Conservation (phyloP, 2,329 filamentous ascomycete species). For the Beauveria medogensis region DNA sequence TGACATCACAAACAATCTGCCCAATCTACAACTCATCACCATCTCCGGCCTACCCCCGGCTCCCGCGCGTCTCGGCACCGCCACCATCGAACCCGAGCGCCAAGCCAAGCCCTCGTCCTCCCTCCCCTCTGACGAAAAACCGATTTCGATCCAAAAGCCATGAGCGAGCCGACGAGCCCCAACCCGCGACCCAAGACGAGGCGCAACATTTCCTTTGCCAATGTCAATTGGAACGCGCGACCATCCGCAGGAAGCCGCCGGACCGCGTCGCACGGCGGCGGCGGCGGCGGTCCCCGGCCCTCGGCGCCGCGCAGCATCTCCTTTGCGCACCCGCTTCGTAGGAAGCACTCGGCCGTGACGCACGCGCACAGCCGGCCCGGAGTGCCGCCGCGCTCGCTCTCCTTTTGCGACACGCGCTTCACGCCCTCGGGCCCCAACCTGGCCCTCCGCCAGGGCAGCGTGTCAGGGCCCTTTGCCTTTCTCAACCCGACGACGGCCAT, state of each 20-base stretch:
- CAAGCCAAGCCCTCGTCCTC: too few species aligned
- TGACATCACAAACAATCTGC: too few species aligned
- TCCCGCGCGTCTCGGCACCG: not conserved
- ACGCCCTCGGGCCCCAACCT: slow-evolving; percentile 11
- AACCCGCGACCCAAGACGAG: slow-evolving; percentile 7
- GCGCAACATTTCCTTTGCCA: slow-evolving; percentile 9
- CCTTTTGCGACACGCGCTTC: slow-evolving; percentile 12
- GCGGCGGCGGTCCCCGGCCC: not conserved
- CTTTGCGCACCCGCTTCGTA: slow-evolving; percentile 7
- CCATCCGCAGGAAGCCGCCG: not conserved
- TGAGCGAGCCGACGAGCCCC: slow-evolving; percentile 1
- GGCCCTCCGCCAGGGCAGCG: slow-evolving; percentile 13
- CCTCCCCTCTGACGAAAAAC: not conserved
- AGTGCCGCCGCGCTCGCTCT: slow-evolving; percentile 2
- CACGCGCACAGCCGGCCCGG: not conserved
- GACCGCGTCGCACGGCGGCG: not conserved
- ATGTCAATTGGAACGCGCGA: not conserved
- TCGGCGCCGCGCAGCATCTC: slow-evolving; percentile 2
- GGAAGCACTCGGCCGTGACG: not conserved
- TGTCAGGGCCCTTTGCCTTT: slow-evolving; percentile 13
- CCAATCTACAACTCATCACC: not conserved
- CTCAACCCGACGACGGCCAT: slow-evolving; percentile 14
- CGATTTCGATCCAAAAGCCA: not conserved
- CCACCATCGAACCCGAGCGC: not conserved
- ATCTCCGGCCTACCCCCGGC: not conserved